Conservation (phyloP, 2,329 filamentous ascomycete genomes). For the Sporothrix humicola region DNA sequence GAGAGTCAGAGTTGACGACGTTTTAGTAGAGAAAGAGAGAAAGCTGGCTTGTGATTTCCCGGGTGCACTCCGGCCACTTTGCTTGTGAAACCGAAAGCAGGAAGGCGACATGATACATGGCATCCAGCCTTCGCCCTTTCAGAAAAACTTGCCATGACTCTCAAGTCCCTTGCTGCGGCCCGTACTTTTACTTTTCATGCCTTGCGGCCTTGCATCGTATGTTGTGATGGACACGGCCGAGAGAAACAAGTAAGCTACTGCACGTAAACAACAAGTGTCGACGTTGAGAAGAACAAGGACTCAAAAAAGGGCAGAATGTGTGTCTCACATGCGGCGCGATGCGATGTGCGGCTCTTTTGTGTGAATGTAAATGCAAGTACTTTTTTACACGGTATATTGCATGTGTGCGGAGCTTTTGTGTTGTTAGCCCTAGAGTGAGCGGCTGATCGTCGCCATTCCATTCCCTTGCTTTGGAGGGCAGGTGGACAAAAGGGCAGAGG, state of each 20-base stretch:
- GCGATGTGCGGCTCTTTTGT: not conserved
- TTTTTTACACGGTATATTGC: not conserved
- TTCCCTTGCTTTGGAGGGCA: not conserved
- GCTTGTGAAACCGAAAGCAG: not conserved
- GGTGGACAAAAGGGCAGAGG: not conserved
- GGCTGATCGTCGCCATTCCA: not conserved
- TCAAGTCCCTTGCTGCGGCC: conserved; percentile 12
- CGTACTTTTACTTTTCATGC: not conserved
- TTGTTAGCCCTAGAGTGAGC: not conserved
- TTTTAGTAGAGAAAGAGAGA: not conserved
- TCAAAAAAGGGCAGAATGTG: not conserved
- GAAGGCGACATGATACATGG: not conserved
- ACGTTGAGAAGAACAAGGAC: not conserved
- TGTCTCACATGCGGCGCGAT: conserved; percentile 17
- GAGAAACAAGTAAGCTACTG: not conserved
- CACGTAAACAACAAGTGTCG: not conserved
- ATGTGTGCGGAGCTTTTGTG: not conserved
- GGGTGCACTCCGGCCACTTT: conserved; percentile 8
- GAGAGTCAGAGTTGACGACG: not conserved
- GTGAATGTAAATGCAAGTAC: not conserved
- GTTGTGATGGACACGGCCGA: conserved; percentile 9
- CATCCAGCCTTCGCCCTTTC: not conserved
- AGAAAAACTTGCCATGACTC: not conserved
- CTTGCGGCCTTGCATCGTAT: too few relatives aligned
- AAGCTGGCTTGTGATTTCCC: not conserved